phyloP scores from a whole-genome alignment of 2,329 filamentous ascomycete species.

The Phialophora expanda region DNA sequence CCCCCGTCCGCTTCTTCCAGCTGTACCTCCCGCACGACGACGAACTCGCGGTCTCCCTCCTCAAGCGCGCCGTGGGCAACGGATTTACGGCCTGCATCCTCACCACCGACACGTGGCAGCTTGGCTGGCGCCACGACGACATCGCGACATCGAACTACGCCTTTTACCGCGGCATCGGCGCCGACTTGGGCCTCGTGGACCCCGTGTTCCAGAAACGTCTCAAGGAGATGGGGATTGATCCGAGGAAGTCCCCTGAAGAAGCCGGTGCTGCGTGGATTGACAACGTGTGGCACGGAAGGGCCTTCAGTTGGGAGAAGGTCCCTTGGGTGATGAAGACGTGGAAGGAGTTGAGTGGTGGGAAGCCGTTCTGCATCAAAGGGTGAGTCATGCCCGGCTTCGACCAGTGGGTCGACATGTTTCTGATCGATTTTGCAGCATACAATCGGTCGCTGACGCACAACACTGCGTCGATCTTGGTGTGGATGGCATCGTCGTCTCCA shows the following conservation, averaged over 20 bases:
- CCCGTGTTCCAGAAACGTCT: conserved; percentile 64
- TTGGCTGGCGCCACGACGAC: conserved; percentile 67
- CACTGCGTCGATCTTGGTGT: conserved; percentile 64
- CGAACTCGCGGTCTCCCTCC: conserved; percentile 61
- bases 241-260: conserved; percentile 56
- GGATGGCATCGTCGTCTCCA: conserved; percentile 71
- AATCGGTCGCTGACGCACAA: conserved; percentile 67
- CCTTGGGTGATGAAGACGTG: conserved; percentile 67
- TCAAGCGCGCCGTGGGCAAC: conserved; percentile 59
- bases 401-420: background rate
- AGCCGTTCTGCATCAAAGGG: conserved; percentile 69
- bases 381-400: conserved; percentile 1
- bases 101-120: conserved; percentile 66
- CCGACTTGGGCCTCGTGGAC: conserved; percentile 63
- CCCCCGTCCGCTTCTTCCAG: conserved; percentile 62
- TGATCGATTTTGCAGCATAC: conserved; percentile 50
- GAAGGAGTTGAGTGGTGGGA: conserved; percentile 59
- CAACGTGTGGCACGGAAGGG: conserved; percentile 67
- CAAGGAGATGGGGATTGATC: conserved; percentile 59
- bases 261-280: conserved; percentile 69
- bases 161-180: conserved; percentile 66
- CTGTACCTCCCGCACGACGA: conserved; percentile 69
- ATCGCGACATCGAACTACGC: conserved; percentile 63
- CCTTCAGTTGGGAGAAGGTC: conserved; percentile 70
- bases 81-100: conserved; percentile 65